A percentile compares a stretch with the other conserved stretches of the same genome.
Evolutionary conservation across 257 asterid genomes (phyloP).

Genomic region (Solanum habrochaites): DNA sequence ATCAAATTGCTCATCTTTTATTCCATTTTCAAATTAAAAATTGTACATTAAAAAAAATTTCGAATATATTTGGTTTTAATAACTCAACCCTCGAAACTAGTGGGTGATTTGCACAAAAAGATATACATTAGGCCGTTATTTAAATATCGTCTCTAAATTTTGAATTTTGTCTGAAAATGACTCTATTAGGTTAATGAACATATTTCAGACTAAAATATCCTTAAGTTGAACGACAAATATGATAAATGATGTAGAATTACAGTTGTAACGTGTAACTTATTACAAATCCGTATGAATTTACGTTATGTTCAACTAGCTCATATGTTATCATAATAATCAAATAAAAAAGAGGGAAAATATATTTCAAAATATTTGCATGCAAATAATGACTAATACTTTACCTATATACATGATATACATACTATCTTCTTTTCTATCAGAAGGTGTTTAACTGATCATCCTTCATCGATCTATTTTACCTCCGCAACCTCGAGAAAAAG

Average conservation of each 20-base stretch:
- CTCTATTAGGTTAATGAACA: background rate
- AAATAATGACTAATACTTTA: background rate
- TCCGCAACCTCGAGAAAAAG: background rate
- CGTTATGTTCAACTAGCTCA: background rate
- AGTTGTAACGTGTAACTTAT: background rate
- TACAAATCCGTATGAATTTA: accelerated
- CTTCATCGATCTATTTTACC: background rate
- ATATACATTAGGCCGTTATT: background rate
- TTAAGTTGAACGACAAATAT: background rate
- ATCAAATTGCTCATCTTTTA: background rate
- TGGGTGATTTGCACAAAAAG: background rate
- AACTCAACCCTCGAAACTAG: background rate
- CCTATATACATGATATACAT: background rate
- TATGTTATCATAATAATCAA: background rate
- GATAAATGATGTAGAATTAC: accelerated
- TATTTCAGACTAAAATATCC: background rate
- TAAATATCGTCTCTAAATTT: background rate
- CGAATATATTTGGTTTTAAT: background rate
- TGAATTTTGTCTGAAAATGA: background rate
- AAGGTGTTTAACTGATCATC: background rate
- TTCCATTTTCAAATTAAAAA: background rate
- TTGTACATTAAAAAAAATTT: background rate
- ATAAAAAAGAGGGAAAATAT: background rate
- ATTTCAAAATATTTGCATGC: background rate
- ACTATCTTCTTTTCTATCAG: accelerated